phyloP scores from a whole-genome alignment of 148 eudicot genomes.

The Rhododendron griersonianum region DNA sequence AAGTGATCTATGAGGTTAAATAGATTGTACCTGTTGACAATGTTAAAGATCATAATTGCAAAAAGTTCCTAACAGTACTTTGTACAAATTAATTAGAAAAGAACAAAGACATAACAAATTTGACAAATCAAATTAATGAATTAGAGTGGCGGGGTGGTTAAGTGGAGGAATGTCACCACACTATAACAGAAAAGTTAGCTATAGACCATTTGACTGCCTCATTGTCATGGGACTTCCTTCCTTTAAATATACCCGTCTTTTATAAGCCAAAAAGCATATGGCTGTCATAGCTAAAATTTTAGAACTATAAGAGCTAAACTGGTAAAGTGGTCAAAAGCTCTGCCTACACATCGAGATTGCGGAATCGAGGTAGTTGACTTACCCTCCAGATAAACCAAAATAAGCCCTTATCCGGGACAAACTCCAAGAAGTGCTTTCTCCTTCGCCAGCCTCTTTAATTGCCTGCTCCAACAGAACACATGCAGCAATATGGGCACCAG shows the following conservation, averaged over 20 bases:
- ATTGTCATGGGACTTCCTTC: background rate
- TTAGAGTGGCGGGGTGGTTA: background rate
- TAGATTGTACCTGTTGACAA: slow-evolving; percentile 70
- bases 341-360: background rate
- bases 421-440: slow-evolving; percentile 66
- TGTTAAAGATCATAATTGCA: slow-evolving; percentile 4
- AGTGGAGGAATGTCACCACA: background rate
- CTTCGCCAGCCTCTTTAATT: slow-evolving; percentile 57
- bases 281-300: background rate
- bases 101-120: background rate
- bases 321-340: background rate
- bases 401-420: slow-evolving; percentile 79
- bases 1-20: slow-evolving; percentile 78
- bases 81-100: background rate
- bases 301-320: background rate
- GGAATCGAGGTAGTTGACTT: slow-evolving; percentile 7
- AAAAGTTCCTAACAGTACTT: background rate
- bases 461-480: slow-evolving; percentile 91
- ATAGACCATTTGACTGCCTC: background rate
- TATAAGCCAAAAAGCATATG: background rate
- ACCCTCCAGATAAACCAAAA: slow-evolving; percentile 99
- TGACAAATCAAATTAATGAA: background rate
- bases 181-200: background rate
- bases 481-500: slow-evolving; percentile 96
- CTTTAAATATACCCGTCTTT: background rate